These are phyloP conservation scores for Plasmodium knowlesi DNA, from an alignment of 169 alveolate genomes.

Conservation along the genomic window DNA sequence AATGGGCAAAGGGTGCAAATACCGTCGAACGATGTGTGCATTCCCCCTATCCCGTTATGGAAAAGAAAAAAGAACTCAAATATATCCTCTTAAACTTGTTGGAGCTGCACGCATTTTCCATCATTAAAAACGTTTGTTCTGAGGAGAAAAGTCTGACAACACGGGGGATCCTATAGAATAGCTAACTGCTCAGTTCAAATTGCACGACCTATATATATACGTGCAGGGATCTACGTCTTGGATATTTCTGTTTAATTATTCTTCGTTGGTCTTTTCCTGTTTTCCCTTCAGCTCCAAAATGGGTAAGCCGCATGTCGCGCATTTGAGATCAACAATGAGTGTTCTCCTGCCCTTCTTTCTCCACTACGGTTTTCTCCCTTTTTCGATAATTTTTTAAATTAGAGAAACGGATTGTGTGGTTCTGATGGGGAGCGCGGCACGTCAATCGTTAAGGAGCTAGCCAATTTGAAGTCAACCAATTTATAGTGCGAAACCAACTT, in stretches of 20 bases:
- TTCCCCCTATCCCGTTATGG: background rate
- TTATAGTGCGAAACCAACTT: background rate
- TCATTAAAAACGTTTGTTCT: slow-evolving; percentile 5
- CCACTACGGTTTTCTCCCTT: background rate
- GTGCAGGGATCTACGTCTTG: background rate
- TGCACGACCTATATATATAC: background rate
- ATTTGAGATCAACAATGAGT: background rate
- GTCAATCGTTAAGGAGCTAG: background rate
- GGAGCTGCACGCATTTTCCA: slow-evolving; percentile 17
- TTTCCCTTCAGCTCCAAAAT: background rate
- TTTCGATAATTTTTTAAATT: background rate
- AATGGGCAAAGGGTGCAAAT: background rate
- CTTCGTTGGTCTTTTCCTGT: background rate
- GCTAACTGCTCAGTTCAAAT: background rate
- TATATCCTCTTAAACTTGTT: background rate
- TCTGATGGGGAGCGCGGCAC: too few relatives aligned
- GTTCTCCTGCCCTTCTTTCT: background rate
- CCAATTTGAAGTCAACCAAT: background rate
- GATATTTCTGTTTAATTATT: background rate
- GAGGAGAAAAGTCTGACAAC: background rate
- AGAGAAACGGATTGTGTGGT: background rate
- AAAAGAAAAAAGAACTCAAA: slow-evolving; percentile 9
- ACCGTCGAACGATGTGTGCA: background rate
- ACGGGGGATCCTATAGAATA: background rate
- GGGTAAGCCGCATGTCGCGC: background rate